Evolutionary conservation across 2,329 filamentous ascomycete species (phyloP), one percentile per base, ranked within the genome.

Genomic region (Nemania sp.): DNA sequence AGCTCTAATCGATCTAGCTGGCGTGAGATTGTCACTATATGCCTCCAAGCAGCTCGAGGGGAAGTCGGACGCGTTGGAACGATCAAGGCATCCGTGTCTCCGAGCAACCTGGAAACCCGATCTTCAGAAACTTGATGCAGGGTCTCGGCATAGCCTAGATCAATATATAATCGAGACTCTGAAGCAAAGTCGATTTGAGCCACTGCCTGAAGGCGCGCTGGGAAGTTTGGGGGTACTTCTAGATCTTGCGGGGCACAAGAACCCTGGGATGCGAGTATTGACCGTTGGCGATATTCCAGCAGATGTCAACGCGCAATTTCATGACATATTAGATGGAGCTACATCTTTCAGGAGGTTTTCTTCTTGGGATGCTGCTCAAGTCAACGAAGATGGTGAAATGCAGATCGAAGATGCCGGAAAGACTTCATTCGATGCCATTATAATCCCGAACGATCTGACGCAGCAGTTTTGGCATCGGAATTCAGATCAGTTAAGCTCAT

Each of bases 61-160:
- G 11, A 15, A 49, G n/a, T 8, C 19, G 4, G 20, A 28, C 33
- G 4, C 6, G 37, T 24, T 5, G 20, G 5, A 41, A 14, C 7
- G 31, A 22, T 19, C 23, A n/a, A 40, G 52, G 1, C 47, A 50
- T 5, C 52, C 59, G 1, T 36, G 33, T n/a, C 34, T 55, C 1
- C 11, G 41, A 2, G 14, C 42, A 2, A 1, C 6, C 6, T 55
- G 52, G 52, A 55, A 55, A n/a, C 52, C 52, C 2, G 52, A 55
- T 6, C 22, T 55, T 2, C 15, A 7, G 1, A 23, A 24, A 9
- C 12, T 40, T 7, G 14, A 49, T 11, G n/a, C 28, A 3, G 39
- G 23, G 3, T 11, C 39, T 5, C 8, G 23, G 39, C 15, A 26
- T 9, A 7, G 26, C 37, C 6, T 42, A 49, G 6, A 34, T 42